Conservation (phyloP, 179 eudicot genomes). For the Carnegiea gigantea region DNA sequence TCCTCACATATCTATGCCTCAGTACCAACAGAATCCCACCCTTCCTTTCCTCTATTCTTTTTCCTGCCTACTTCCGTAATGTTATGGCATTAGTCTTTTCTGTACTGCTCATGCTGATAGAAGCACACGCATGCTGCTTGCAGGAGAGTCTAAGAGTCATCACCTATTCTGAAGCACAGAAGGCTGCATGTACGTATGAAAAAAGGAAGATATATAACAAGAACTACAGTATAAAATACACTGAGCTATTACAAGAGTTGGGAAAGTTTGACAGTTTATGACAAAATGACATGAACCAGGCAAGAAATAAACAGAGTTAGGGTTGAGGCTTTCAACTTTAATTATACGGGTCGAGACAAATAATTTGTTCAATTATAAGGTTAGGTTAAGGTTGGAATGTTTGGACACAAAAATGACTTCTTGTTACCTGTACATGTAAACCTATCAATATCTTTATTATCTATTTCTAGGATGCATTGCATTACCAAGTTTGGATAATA, state of each 20-base stretch:
- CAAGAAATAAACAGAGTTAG: not conserved
- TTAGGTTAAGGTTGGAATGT: not conserved
- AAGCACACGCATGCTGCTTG: not conserved
- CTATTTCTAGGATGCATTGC: too few species aligned
- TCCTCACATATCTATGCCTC: not conserved
- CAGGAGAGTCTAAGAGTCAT: not conserved
- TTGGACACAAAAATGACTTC: too few species aligned
- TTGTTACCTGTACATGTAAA: too few species aligned
- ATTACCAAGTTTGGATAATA: too few species aligned
- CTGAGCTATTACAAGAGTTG: not conserved
- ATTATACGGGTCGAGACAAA: too few species aligned
- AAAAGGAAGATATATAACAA: not conserved
- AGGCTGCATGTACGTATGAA: not conserved
- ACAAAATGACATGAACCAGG: not conserved
- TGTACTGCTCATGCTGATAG: not conserved
- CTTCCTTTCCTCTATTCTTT: not conserved
- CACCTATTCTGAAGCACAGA: not conserved
- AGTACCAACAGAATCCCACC: not conserved
- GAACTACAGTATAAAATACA: not conserved
- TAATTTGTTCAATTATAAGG: not conserved
- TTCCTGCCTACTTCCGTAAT: not conserved
- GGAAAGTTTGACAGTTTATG: not conserved
- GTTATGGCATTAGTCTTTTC: not conserved
- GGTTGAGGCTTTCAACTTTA: not conserved
- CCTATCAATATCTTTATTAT: too few species aligned